These are phyloP conservation scores for Gamarada debralockiae DNA, from an alignment of 495 filamentous ascomycete species.

Conservation along the genomic window DNA sequence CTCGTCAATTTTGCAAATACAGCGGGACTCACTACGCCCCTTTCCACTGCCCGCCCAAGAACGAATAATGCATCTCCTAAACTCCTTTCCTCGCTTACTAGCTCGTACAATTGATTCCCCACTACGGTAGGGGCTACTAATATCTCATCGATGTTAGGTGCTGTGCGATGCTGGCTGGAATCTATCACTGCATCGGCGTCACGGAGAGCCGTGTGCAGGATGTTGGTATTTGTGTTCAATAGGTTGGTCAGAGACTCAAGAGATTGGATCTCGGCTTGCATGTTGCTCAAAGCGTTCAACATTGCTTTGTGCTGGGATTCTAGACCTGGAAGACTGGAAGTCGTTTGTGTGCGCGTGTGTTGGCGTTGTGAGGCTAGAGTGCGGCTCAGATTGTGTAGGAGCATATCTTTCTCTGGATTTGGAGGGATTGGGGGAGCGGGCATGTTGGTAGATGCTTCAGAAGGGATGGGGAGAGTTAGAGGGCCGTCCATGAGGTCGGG, in stretches of 20 bases:
- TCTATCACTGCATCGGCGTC: constrained; percentile 78
- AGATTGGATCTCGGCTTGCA: constrained; percentile 68
- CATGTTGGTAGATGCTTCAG: constrained; percentile 41
- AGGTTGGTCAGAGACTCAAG: constrained; percentile 64
- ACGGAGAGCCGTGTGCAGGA: constrained; percentile 70
- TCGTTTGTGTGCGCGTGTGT: constrained; percentile 58
- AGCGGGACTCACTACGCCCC: constrained; percentile 72
- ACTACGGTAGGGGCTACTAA: constrained; percentile 93
- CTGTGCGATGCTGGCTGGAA: constrained; percentile 43
- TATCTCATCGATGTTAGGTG: constrained; percentile 72
- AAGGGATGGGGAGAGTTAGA: constrained; percentile 62
- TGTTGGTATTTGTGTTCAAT: constrained; percentile 69
- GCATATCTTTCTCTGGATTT: constrained; percentile 92
- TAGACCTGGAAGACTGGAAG: constrained; percentile 67
- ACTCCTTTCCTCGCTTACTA: constrained; percentile 80
- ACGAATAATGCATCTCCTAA: constrained; percentile 83
- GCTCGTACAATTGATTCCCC: constrained; percentile 83
- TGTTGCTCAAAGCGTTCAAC: constrained; percentile 54
- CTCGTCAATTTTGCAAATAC: constrained; percentile 83
- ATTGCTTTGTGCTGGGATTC: constrained; percentile 77
- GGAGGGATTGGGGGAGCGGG: constrained; percentile 85
- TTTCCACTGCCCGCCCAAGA: constrained; percentile 75
- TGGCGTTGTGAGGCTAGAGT: constrained; percentile 64
- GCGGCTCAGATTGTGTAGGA: constrained; percentile 72
- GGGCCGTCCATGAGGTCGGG: constrained; percentile 60